Evolutionary conservation across 169 alveolate species (phyloP).

Genomic region (Eimeria praecox): DNA sequence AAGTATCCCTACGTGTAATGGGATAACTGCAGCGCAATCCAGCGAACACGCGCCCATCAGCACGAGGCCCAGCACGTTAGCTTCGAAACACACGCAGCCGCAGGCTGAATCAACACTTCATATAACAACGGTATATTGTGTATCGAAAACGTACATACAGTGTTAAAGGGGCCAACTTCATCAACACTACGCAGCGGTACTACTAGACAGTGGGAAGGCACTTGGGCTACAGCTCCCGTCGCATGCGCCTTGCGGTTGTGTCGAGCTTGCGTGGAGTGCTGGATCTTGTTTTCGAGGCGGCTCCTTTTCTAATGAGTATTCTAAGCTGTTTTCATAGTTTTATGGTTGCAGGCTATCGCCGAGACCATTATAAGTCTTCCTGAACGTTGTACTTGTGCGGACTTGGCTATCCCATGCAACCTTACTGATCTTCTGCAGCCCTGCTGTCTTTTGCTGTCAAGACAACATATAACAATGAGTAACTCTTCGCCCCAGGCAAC

Average conservation of each 20-base stretch:
- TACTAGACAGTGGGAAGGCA: conserved; percentile 16
- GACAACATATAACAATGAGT: background rate
- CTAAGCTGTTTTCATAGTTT: background rate
- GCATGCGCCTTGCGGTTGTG: conserved; percentile 45
- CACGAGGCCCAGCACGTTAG: background rate
- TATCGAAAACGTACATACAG: background rate
- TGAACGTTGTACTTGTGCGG: background rate
- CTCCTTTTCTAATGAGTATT: background rate
- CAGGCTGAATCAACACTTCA: background rate
- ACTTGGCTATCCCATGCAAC: background rate
- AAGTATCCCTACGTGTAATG: background rate
- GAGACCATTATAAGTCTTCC: background rate
- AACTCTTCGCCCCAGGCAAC: conserved; percentile 26
- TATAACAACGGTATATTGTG: background rate
- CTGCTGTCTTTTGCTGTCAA: background rate
- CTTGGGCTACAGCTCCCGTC: conserved; percentile 18
- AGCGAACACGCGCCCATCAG: background rate
- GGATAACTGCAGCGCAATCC: background rate
- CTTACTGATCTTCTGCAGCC: background rate
- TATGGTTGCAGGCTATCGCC: background rate
- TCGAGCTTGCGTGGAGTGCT: background rate
- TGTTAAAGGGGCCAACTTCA: background rate
- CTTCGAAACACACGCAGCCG: background rate
- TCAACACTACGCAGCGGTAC: background rate
- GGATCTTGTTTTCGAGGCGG: background rate